Base-by-base conservation (phyloP, 371 early-diverging fungal genomes). In the Circinella minor region DNA sequence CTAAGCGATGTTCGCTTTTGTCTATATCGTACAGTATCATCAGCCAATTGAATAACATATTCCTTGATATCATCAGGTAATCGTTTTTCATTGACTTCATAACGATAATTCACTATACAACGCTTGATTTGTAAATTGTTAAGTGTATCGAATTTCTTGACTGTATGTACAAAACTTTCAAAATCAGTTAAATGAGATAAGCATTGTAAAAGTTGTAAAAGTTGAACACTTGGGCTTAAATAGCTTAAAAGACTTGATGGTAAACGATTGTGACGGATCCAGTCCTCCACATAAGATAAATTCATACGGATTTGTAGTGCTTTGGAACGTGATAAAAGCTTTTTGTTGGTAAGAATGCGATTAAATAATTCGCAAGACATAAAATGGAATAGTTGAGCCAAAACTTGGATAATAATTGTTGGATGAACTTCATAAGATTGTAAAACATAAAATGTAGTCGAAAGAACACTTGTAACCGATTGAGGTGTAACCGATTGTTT, bases 281-380 rank as follows among this genome's bases (percentile, higher is more conserved):
- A 96, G 59, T 96, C 95, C 73, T 91, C 92, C 20, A 96, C 51
- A 27, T 81, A 80, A 2, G 92, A 88, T n/a, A 96, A 70, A 72
- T 96, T 98, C 84, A 94, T 87, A 54, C 93, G 91, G 17, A 96
- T 86, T 74, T 92, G 94, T 73, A 94, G 83, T 1, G 96, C 96
- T 64, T 89, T 89, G n/a, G 92, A 87, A 9, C 96, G 88, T 66
- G 90, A 90, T 66, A 93, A 86, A 38, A 89, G 85, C 59, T 91
- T 90, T 62, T 91, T 88, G 69, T 85, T 89, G 14, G 90, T 84
- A 69, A 96, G 69, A 69, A 98, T 90, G 37, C 87, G 89, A 77
- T 97, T 96, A 74, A 97, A 95, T 39, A 92, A 68, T 75, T 92
- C 92, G 65, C 90, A 85, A 39, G 91, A 88, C 38, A 95, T 79